Conservation (phyloP, 352 stramenopile species). For the Phytophthora sojae region DNA sequence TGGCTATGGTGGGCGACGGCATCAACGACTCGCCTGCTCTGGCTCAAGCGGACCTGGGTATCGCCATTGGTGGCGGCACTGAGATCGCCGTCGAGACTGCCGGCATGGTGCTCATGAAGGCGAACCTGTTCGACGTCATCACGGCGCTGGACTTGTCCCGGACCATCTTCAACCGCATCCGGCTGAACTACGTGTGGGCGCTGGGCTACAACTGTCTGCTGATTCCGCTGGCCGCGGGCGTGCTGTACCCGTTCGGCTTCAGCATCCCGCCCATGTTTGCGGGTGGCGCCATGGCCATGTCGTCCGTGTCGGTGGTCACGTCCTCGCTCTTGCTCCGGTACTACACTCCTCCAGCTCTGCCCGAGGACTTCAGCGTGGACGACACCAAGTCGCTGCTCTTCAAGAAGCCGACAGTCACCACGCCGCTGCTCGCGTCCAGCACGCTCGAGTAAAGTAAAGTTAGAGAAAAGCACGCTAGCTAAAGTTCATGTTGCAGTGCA, state of each 20-base stretch:
- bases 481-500: constrained; percentile 16
- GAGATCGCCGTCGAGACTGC: constrained; percentile 98
- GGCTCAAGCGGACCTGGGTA: constrained; percentile 97
- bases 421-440: constrained; percentile 76
- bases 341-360: constrained; percentile 87
- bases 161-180: constrained; percentile 97
- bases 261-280: constrained; percentile 96
- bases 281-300: constrained; percentile 96
- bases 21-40: constrained; percentile 99
- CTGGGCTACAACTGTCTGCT: constrained; percentile 98
- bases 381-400: constrained; percentile 85
- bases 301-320: constrained; percentile 96
- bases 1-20: constrained; percentile 98
- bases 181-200: constrained; percentile 98
- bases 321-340: constrained; percentile 94
- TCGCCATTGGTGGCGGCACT: constrained; percentile 95
- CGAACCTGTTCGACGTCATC: constrained; percentile 94
- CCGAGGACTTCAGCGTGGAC: constrained; percentile 60
- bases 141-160: constrained; percentile 96
- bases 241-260: constrained; percentile 96
- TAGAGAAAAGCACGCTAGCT: background rate
- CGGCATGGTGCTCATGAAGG: constrained; percentile 94
- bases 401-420: constrained; percentile 81
- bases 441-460: constrained; percentile 49
- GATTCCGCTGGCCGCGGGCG: constrained; percentile 96